Evolutionary conservation across 257 asterid species (phyloP), one percentile per base, ranked within the genome.

Genomic region (Buddleja alternifolia): DNA sequence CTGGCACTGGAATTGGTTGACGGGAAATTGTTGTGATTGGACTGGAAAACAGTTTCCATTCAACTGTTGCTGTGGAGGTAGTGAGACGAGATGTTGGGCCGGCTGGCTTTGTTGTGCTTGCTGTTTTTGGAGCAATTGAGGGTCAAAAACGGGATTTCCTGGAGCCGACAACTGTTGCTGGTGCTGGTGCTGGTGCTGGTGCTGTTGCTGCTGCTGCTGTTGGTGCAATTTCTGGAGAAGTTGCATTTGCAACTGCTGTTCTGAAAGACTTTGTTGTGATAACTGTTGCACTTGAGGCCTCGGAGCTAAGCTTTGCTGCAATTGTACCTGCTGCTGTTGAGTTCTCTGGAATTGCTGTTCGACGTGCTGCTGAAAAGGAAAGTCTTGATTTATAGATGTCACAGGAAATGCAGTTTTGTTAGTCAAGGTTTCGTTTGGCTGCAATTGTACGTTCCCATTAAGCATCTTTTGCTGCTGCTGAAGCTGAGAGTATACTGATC

Each of bases 191-290:
- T 69, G 77, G 1, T 79, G 86, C n/a, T 78, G 96, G n/a, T 79
- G 84, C 10, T 80, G 93, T 19, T 76, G 88, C 7, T 79, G 85
- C 6, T 82, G 80, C n/a, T 69, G 77, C 2, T 79, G 86, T 21
- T 90, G 96, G 53, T 90, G 97, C 71, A 81, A 75, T 71, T 90
- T 85, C 70, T 88, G 97, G 52, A 93, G 89, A 71, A 83, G 75
- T 79, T 90, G 97, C 65, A 87, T 46, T 71, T 92, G 98, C 69
- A 88, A 69, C 60, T 92, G 96, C 72, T 88, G 96, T 58, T 88
- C 96, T 0, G 87, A 50, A 54, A 88, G 75, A 75, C 70, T 79
- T 56, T 82, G 91, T 45, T 81, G 95, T 15, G 88, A 45, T 1
- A 77, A 17, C 67, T 79, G 86, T 60, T 80, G 95, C 80, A 72